Evolutionary conservation across 2,329 filamentous ascomycete species (phyloP).

Genomic region (Ophiocordyceps sinensis): DNA sequence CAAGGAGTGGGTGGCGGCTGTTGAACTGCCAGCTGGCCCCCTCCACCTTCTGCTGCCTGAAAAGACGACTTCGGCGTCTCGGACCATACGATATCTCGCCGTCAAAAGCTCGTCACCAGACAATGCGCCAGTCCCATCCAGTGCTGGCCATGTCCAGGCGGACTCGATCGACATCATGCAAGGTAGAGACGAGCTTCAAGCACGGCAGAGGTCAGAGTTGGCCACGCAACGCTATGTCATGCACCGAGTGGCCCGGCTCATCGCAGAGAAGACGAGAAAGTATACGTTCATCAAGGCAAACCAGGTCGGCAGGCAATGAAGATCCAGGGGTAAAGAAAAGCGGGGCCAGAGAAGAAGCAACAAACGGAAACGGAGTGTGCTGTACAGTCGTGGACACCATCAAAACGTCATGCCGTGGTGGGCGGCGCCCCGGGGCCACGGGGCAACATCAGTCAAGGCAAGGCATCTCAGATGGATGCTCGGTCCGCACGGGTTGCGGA

Average conservation of each 20-base stretch:
- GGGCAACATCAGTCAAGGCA: slow-evolving; percentile 18
- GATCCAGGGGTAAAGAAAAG: slow-evolving; percentile 3
- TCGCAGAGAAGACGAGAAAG: slow-evolving; percentile 1
- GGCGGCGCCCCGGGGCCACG: slow-evolving; percentile 10
- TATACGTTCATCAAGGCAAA: slow-evolving; percentile 9
- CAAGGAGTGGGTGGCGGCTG: background rate
- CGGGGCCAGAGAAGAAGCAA: slow-evolving; percentile 3
- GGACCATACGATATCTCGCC: background rate
- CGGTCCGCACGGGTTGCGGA: slow-evolving; percentile 2
- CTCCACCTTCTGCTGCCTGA: background rate
- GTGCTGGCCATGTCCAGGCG: background rate
- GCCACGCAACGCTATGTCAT: background rate
- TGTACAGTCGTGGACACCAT: slow-evolving; percentile 19
- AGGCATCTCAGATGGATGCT: slow-evolving; percentile 14
- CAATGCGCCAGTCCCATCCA: background rate
- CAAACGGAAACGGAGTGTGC: slow-evolving; percentile 3
- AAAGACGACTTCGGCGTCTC: background rate
- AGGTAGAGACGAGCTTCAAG: background rate
- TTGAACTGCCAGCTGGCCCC: background rate
- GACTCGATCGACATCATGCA: background rate
- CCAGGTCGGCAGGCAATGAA: slow-evolving; percentile 1
- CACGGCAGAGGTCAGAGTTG: background rate
- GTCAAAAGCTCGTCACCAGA: background rate
- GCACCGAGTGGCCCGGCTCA: background rate
- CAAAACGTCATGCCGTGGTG: slow-evolving; percentile 13